Evolutionary conservation across 2,329 filamentous ascomycete species (phyloP), one percentile per base, ranked within the genome.

Genomic region (Xylaria sp.): DNA sequence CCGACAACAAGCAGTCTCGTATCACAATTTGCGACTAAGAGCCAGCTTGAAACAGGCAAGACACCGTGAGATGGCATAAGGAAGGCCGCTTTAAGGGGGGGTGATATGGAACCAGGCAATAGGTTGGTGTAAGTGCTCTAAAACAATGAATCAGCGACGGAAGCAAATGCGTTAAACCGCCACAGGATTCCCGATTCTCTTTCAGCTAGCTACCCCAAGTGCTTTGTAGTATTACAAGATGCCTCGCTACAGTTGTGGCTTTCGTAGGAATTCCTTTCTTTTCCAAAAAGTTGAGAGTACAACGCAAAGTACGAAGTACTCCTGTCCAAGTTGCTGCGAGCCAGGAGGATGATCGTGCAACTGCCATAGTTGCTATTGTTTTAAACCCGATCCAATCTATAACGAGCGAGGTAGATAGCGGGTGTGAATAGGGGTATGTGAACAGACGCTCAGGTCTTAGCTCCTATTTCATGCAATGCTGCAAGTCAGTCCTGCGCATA

Each of bases 101-200:
- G 23, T 63, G 54, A 38, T 33, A 49, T 53, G 28, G 40, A 33
- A 42, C 53, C 49, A 51, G 61, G 59, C 40, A 59, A 42, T 60
- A 42, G 23, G 61, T 53, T 63, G 64, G 38, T 44, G 59, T 63
- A 15, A 44, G 33, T 63, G 38, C 48, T 20, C 56, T 57, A 65
- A 67, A 65, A 68, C 62, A 68, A 68, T 66, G 51, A 65, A 65
- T 63, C 44, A 70, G 58, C 57, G 48, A 63, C 61, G 64, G 67
- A 51, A 65, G 54, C 66, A 66, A 36, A 66, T 68, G 68, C 66
- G 63, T 51, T 31, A 60, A 66, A 63, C 68, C 68, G 68, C 66
- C 38, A 57, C 42, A 60, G 23, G 40, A 65, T 62, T 57, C 53
- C 49, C 65, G 59, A 23, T 26, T 51, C 57, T 48, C 49, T 54